These are phyloP conservation scores for Plantago major DNA, from an alignment of 257 asterid genomes.

Conservation along the genomic window DNA sequence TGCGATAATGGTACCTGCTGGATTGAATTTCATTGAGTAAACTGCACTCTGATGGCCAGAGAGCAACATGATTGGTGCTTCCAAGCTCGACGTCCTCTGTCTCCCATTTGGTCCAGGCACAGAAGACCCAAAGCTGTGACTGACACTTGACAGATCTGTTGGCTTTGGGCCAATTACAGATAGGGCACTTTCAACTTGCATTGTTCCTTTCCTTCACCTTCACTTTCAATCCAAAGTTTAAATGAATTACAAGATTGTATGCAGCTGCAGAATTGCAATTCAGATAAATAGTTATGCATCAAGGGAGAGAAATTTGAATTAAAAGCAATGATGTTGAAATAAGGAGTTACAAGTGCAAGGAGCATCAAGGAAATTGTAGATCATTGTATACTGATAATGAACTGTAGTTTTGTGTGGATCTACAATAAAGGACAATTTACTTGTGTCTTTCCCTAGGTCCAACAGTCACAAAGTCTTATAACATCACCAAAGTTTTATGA, in stretches of 20 bases:
- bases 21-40: constrained; percentile 88
- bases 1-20: constrained; percentile 78
- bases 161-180: constrained; percentile 85
- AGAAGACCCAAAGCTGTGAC: constrained; percentile 38
- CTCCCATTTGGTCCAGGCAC: constrained; percentile 54
- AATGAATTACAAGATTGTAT: not conserved
- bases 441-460: no score
- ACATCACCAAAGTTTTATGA: no score
- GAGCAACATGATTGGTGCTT: constrained; percentile 87
- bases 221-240: not conserved
- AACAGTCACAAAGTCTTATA: no score
- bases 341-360: no score
- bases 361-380: no score
- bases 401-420: no score
- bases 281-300: not conserved
- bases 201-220: constrained; percentile 30
- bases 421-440: no score
- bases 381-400: no score
- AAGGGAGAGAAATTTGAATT: constrained; percentile 2
- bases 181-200: constrained; percentile 88
- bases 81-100: constrained; percentile 73
- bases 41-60: constrained; percentile 90
- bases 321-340: not conserved
- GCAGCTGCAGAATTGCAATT: constrained; percentile 20
- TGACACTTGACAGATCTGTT: constrained; percentile 50